These are phyloP conservation scores for Spizellomyces sp. DNA, from an alignment of 192 early-diverging fungal species.

Conservation along the genomic window DNA sequence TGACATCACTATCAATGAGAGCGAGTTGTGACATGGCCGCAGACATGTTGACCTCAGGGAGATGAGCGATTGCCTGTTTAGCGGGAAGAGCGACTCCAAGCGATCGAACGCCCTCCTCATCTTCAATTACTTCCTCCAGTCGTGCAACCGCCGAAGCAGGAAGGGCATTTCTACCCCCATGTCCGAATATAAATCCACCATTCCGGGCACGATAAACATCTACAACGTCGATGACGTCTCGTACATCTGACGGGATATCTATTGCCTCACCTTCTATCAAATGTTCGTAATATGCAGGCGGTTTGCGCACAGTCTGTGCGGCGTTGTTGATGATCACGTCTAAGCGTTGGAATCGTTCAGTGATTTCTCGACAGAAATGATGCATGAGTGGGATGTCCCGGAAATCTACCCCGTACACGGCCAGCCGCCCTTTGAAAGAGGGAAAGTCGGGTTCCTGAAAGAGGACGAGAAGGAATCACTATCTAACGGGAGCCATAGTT, in stretches of 20 bases:
- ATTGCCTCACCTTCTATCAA: conserved; percentile 46
- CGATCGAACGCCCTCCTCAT: neutral
- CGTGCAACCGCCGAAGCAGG: neutral
- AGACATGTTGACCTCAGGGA: conserved; percentile 35
- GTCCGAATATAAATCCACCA: conserved; percentile 45
- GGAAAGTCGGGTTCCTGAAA: conserved; percentile 43
- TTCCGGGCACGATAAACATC: conserved; percentile 39
- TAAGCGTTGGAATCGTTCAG: conserved; percentile 39
- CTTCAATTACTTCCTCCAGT: conserved; percentile 4
- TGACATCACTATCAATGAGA: conserved; percentile 36
- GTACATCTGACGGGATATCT: conserved; percentile 23
- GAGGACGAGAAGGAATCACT: neutral
- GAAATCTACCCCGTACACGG: conserved; percentile 59
- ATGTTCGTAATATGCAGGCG: conserved; percentile 58
- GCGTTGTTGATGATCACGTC: conserved; percentile 66
- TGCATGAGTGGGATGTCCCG: conserved; percentile 55
- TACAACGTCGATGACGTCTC: conserved; percentile 38
- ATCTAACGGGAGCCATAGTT: too few relatives aligned
- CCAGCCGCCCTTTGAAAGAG: conserved; percentile 39
- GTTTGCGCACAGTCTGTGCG: conserved; percentile 61
- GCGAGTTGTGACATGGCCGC: conserved; percentile 49
- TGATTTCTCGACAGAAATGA: conserved; percentile 52
- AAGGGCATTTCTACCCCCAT: conserved; percentile 16
- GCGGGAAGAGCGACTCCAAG: conserved; percentile 27
- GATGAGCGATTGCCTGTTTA: conserved; percentile 18